Percentiles rank a stretch among this genome's conserved stretches.
phyloP scores from a whole-genome alignment of 73 alveolate genomes.

The Paramecium sonneborni region DNA sequence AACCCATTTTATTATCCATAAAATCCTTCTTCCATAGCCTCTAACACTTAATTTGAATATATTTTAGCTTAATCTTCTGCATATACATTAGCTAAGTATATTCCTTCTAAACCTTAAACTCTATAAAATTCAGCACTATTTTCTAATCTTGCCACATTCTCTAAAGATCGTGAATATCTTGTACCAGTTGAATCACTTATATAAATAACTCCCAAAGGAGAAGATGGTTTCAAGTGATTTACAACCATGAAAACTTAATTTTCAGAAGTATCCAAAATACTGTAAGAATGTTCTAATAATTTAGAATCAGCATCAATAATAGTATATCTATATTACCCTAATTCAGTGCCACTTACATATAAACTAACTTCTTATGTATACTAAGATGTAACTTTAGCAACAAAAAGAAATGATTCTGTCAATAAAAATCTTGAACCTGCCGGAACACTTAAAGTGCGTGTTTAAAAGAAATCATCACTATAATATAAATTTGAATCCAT shows the following conservation, averaged over 20 bases:
- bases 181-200: conserved; percentile 86
- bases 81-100: conserved; percentile 65
- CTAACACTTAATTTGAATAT: not conserved
- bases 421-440: conserved; percentile 85
- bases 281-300: conserved; percentile 76
- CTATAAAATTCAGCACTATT: conserved; percentile 74
- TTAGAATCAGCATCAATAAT: conserved; percentile 50
- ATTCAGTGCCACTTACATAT: conserved; percentile 67
- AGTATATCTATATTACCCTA: conserved; percentile 4
- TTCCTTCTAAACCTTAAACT: conserved; percentile 68
- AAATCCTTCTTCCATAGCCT: conserved; percentile 22
- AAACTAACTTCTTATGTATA: conserved; percentile 76
- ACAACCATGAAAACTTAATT: conserved; percentile 83
- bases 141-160: conserved; percentile 76
- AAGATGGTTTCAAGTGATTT: conserved; percentile 69
- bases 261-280: conserved; percentile 89
- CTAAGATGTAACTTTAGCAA: conserved; percentile 77
- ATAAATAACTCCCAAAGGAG: conserved; percentile 83
- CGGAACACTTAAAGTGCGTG: conserved; percentile 66
- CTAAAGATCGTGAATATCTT: conserved; percentile 79
- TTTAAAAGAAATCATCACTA: conserved; percentile 86
- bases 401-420: conserved; percentile 82
- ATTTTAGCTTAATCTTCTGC: conserved; percentile 56
- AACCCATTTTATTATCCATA: conserved; percentile 14
- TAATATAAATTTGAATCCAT: conserved; percentile 69